Percentiles rank a stretch among this genome's conserved stretches.
Evolutionary conservation across 495 filamentous ascomycete genomes (phyloP).

Genomic region (Tuber umbilicatum): DNA sequence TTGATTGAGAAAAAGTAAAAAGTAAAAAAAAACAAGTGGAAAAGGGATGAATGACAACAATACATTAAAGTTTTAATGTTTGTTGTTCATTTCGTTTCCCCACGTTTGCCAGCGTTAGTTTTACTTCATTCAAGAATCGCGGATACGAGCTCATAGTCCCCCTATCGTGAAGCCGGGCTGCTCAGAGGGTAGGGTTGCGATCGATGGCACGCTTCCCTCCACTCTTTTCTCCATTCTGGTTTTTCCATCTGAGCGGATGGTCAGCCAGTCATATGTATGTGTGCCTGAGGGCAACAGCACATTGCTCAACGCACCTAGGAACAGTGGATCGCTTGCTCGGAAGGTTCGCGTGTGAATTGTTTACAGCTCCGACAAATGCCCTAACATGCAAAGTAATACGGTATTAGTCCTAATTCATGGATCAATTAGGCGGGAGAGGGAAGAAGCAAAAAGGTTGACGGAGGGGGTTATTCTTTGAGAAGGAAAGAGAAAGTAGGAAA

Average conservation of each 20-base stretch:
- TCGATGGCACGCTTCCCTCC: neutral
- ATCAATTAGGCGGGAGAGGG: neutral
- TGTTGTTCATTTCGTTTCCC: neutral
- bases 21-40: no score
- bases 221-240: neutral
- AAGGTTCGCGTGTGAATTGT: slow-evolving; percentile 1
- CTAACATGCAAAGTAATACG: neutral
- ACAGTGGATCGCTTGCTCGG: neutral
- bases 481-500: neutral
- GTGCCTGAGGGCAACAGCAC: neutral
- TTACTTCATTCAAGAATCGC: neutral
- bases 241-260: neutral
- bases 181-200: neutral
- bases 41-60: neutral
- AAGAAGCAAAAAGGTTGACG: neutral
- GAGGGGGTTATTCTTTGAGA: no score
- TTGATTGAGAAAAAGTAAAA: neutral
- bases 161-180: neutral
- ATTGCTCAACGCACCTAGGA: neutral
- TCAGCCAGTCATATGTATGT: neutral
- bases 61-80: neutral
- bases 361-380: neutral
- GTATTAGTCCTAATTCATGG: neutral
- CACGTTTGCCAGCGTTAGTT: neutral
- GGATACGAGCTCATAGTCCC: neutral